Evolutionary conservation across 768 basidiomycete genomes (phyloP), one percentile per base, ranked within the genome.

Genomic region (Auriscalpium orientale): DNA sequence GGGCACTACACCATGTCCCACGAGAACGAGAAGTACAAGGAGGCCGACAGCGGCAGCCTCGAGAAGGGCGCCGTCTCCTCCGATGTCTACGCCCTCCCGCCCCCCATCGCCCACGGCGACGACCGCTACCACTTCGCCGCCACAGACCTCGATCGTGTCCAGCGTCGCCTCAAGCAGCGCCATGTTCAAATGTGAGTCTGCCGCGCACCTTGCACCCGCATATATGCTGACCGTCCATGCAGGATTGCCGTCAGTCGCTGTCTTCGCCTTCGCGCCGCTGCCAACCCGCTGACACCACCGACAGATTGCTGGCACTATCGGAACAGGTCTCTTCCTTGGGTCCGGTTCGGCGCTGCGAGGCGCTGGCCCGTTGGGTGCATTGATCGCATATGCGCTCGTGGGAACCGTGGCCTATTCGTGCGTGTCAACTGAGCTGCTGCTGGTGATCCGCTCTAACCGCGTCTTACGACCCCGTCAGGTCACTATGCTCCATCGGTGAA

Each of bases 221-320:
- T 36, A 10, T n/a, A 0, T 8, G 16, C 46, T 56, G 43, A 59
- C 18, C 16, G 7, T 38, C 22, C 10, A 2, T 1, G 11, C 46
- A 81, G 81, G 81, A 85, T 86, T 69, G 84, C 84, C 58, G 85
- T 85, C 60, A 68, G 80, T 65, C 51, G 20, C 53, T 18, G 11
- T 54, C 33, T 46, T 16, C 45, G 34, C 38, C 21, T 13, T 51
- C 35, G 2, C 20, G 22, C 8, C 38, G n/a, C 3, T n/a, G 37
- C 43, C 55, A 46, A 37, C 20, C 46, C 12, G 10, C 46, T 37
- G 37, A 15, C 51, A 22, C 50, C 44, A 22, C 53, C 46, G 33
- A n/a, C 46, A 83, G 83, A 84, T 86, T 64, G 84, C 86, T 55
- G 86, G 86, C 48, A 89, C 87, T 37, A 80, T 88, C 58, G 86